Evolutionary conservation across 345 rosid genomes (phyloP).

Genomic region (Salix suchowensis): DNA sequence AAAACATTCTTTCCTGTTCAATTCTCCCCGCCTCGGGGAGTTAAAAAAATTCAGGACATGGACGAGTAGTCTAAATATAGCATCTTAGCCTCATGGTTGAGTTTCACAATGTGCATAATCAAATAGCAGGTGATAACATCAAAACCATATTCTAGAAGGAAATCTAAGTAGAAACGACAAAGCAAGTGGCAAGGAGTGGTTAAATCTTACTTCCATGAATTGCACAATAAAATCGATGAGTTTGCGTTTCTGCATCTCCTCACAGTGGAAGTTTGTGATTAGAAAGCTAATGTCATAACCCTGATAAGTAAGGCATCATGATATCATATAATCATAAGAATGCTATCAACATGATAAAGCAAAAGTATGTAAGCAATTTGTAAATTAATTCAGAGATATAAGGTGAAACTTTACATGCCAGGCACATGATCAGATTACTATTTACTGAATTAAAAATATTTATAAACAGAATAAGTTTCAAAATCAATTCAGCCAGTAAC

Average conservation of each 20-base stretch:
- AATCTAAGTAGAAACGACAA: slow-evolving; percentile 3
- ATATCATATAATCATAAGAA: background rate
- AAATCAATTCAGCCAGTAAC: too few relatives aligned
- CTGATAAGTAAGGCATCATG: slow-evolving; percentile 39
- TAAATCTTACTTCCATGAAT: slow-evolving; percentile 88
- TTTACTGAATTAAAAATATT: too few relatives aligned
- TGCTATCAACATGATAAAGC: background rate
- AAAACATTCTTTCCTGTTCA: too few relatives aligned
- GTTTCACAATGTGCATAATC: background rate
- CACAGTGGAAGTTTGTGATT: slow-evolving; percentile 90
- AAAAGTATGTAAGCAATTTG: background rate
- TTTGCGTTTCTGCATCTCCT: slow-evolving; percentile 96
- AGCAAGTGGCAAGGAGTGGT: background rate
- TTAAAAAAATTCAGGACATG: too few relatives aligned
- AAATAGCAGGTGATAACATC: background rate
- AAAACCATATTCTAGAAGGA: background rate
- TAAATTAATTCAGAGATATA: too few relatives aligned
- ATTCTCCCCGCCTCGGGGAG: too few relatives aligned
- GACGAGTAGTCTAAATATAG: too few relatives aligned
- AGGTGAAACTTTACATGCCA: background rate
- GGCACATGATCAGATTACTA: too few relatives aligned
- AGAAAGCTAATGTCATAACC: slow-evolving; percentile 98
- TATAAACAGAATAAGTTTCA: too few relatives aligned
- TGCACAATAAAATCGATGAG: slow-evolving; percentile 94
- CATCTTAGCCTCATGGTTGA: background rate